A percentile compares a stretch with the other conserved stretches of the same genome.
Evolutionary conservation across 139 green algal genomes (phyloP).

Genomic region (Auxenochlorella pyrenoidosa): DNA sequence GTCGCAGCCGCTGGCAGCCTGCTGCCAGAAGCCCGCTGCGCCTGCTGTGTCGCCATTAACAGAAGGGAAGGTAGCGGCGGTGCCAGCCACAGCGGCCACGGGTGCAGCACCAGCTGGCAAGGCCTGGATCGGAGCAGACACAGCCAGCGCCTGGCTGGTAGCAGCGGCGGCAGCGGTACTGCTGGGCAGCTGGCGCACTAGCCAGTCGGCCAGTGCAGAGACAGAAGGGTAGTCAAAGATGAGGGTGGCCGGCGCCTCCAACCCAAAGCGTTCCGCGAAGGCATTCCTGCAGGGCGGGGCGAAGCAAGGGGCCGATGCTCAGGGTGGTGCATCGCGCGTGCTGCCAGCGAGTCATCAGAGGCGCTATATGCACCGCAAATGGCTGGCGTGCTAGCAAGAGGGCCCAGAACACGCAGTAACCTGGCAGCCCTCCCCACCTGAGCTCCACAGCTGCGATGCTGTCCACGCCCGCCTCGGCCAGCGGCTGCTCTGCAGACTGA

Average conservation of each 20-base stretch:
- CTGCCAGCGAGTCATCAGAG: no score
- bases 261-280: constrained; percentile 42
- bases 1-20: neutral
- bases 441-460: constrained; percentile 82
- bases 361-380: neutral
- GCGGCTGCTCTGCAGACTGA: neutral
- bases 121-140: neutral
- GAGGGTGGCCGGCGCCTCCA: constrained; percentile 54
- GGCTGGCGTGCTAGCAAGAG: neutral
- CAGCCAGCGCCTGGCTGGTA: neutral
- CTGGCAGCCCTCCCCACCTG: constrained; percentile 11
- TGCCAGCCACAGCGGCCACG: neutral
- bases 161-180: neutral
- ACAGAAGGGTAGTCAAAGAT: constrained; percentile 89
- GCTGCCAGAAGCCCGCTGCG: neutral
- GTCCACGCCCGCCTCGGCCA: constrained; percentile 63
- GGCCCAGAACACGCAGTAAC: neutral
- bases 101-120: neutral
- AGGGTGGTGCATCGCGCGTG: no score
- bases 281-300: constrained; percentile 49
- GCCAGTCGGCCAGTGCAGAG: constrained; percentile 8
- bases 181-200: neutral
- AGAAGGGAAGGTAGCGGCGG: neutral
- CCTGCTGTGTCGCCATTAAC: neutral
- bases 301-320: neutral